Conservation (phyloP, 2,329 filamentous ascomycete genomes). For the Endoconidiophora polonica region DNA sequence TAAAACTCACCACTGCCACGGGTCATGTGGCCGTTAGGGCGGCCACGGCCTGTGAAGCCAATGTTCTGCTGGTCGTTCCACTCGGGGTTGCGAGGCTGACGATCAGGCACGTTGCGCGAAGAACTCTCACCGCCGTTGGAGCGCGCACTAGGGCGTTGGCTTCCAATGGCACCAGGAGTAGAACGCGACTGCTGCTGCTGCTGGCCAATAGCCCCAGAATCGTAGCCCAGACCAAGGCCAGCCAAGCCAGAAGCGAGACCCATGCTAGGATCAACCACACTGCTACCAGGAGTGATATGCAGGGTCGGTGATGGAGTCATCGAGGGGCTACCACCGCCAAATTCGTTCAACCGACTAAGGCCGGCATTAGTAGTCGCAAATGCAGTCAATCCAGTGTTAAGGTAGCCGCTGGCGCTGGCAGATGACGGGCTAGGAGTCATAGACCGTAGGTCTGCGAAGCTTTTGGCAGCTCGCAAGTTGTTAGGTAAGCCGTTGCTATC, state of each 20-base stretch:
- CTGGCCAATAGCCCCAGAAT: neutral
- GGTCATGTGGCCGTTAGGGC: conserved; percentile 43
- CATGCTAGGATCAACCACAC: conserved; percentile 8
- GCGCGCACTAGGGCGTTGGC: conserved; percentile 35
- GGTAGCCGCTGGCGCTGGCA: conserved; percentile 58
- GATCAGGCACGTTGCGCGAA: conserved; percentile 34
- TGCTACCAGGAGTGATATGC: conserved; percentile 25
- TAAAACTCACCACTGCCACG: conserved; percentile 41
- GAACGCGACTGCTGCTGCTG: conserved; percentile 24
- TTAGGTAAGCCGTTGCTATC: conserved; percentile 46
- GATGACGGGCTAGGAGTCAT: conserved; percentile 88
- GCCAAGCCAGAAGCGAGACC: conserved; percentile 6
- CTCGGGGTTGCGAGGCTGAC: conserved; percentile 47
- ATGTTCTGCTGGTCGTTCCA: conserved; percentile 33
- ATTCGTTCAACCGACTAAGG: conserved; percentile 10
- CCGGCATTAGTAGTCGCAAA: conserved; percentile 9
- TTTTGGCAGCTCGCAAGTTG: conserved; percentile 85
- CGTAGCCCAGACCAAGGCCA: conserved; percentile 7
- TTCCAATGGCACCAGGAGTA: conserved; percentile 46
- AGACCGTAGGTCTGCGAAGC: conserved; percentile 85
- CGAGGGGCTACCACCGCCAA: conserved; percentile 19
- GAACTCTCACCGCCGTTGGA: conserved; percentile 16
- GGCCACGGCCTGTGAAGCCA: conserved; percentile 37
- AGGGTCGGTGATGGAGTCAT: conserved; percentile 10
- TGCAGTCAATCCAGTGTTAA: conserved; percentile 33